Base-by-base conservation (phyloP, 371 early-diverging fungal genomes). In the Rhizopus microsporus region DNA sequence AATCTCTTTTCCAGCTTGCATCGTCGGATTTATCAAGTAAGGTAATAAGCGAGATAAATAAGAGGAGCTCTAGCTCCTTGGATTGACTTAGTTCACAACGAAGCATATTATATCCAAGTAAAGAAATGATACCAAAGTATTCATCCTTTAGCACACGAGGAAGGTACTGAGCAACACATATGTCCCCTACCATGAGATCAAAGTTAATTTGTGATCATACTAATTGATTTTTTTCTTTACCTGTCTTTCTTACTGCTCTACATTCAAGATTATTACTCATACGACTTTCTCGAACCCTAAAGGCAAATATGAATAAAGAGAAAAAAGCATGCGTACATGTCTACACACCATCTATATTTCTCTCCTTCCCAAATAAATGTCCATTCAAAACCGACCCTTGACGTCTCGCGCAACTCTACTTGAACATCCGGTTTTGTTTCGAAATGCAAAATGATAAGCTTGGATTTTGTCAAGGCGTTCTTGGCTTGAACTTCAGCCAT, bases 361-460 rank as follows among this genome's bases (percentile, higher is more conserved):
- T 78, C 64, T 30, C 62, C 64, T 62, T 75, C 69, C 78, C 78
- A 78, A 46, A 67, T 61, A 69, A 78, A 78, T 10, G 39, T 54
- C 78, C 78, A 78, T 60, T 78, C 78, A 49, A 78, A 74, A 4
- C 75, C 69, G 33, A 78, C 54, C 8, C 59, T 56, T 43, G 73
- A 62, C 3, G 75, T 62, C 8, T 72, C 75, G 4, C 62, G 55
- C 3, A 75, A 49, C 8, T 66, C 56, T 15, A 70, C 61, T 6
- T 55, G 43, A 1, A 30, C 47, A 55, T 55, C 62, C 5, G 23
- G 37, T 9, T 57, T 46, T 29, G 67, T 59, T 32, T 65, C 56
- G n/a, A 53, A 45, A 17, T 72, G 70, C 16, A 78, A 17, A 30
- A 65, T 43, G 35, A 78, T 78, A 9, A 65, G 54, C n/a, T 75